Conservation (phyloP, 257 asterid genomes). For the Linderniella brevidens region DNA sequence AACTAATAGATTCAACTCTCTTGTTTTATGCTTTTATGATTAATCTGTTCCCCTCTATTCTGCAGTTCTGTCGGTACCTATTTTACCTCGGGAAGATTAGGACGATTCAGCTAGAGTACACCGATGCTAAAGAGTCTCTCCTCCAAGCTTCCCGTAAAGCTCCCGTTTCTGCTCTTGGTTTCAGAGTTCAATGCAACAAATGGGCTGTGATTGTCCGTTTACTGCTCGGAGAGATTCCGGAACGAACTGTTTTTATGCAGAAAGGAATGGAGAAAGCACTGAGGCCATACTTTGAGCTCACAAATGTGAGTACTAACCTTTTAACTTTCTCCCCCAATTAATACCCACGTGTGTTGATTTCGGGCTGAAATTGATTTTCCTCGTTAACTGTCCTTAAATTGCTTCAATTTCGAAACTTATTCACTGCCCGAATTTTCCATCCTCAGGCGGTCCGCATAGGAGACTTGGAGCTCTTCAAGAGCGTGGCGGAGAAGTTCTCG, state of each 20-base stretch:
- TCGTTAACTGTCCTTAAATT: too few relatives aligned
- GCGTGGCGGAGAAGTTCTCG: constrained; percentile 61
- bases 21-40: neutral
- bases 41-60: constrained; percentile 7
- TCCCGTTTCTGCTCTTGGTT: constrained; percentile 76
- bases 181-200: constrained; percentile 72
- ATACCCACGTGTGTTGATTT: too few relatives aligned
- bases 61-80: constrained; percentile 81
- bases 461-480: constrained; percentile 64
- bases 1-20: too few relatives aligned
- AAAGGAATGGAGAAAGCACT: constrained; percentile 87
- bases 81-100: constrained; percentile 92
- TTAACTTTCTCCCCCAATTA: too few relatives aligned
- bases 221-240: constrained; percentile 93
- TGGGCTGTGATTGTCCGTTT: constrained; percentile 93
- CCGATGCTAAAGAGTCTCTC: constrained; percentile 93
- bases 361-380: too few relatives aligned
- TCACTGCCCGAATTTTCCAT: too few relatives aligned
- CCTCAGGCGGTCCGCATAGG: constrained; percentile 95
- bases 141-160: constrained; percentile 96
- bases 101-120: constrained; percentile 86
- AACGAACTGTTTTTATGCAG: constrained; percentile 89
- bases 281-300: constrained; percentile 88
- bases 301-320: constrained; percentile 50
- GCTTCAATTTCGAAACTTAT: too few relatives aligned